Conservation (phyloP, 108 stramenopile species). For the Pseudonitzschia multiseries region DNA sequence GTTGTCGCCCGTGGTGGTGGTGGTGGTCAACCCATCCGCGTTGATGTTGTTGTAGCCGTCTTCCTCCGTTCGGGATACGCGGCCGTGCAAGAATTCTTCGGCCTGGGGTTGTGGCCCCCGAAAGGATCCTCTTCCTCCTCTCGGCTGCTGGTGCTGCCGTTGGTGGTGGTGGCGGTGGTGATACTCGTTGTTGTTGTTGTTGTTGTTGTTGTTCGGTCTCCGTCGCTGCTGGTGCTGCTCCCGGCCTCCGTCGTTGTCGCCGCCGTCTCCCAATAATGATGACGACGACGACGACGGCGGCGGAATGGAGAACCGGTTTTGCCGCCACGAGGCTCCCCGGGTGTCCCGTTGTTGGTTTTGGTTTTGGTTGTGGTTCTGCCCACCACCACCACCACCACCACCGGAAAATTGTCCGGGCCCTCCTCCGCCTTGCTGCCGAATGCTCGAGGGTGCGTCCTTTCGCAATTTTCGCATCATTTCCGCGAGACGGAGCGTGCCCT, state of each 20-base stretch:
- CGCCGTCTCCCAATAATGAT: background rate
- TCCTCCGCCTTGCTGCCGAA: background rate
- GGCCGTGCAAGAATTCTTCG: constrained; percentile 31
- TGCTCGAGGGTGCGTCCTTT: constrained; percentile 1
- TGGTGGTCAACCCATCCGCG: background rate
- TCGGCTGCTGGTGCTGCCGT: too few species aligned
- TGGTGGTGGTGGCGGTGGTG: too few species aligned
- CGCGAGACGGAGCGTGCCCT: constrained; percentile 7
- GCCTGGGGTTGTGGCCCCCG: background rate
- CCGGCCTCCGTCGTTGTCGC: background rate
- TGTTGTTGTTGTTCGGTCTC: too few species aligned
- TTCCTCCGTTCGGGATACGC: constrained; percentile 8
- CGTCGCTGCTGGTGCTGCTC: too few species aligned
- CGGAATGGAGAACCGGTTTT: background rate
- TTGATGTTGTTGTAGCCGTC: too few species aligned
- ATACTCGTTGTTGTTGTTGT: too few species aligned
- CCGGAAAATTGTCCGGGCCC: background rate
- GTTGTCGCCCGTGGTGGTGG: background rate
- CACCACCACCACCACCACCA: too few species aligned
- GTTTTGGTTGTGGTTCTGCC: too few species aligned
- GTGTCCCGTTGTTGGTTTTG: too few species aligned
- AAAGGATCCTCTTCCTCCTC: background rate
- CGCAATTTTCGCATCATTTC: constrained; percentile 16
- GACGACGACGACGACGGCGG: background rate
- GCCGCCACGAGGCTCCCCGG: constrained; percentile 13